Evolutionary conservation across 768 basidiomycete genomes (phyloP), one percentile per base, ranked within the genome.

Genomic region (Amyloporia xantha): DNA sequence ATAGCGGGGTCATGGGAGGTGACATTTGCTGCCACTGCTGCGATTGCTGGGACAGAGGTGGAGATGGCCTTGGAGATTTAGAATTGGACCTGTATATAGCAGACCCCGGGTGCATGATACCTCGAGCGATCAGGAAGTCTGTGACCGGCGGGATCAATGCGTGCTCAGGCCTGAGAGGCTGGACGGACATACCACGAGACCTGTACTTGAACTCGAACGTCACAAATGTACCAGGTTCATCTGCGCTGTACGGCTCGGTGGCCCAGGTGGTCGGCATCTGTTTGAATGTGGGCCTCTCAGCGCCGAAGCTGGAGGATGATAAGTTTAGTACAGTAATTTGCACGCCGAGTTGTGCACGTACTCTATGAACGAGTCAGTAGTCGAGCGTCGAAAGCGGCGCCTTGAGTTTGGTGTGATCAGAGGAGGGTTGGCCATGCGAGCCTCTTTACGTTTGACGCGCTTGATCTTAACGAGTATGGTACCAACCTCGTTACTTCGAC

Each of bases 201-300:
- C 81, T 68, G 61, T 87, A 87, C 35, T 79, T 71, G 60, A 86
- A 88, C 2, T 77, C 68, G 58, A 87, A 87, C 13, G 80, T 77
- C 21, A 84, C 79, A 47, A 74, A 77, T n/a, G 81, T 76, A 3
- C 61, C 57, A 5, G 63, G 63, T 17, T 58, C 50, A 13, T 64
- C 59, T 23, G 66, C 60, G 25, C 77, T 75, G 54, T 77, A 70
- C 0, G 79, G 68, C 43, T 68, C 64, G 9, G 82, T 71, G 2
- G 65, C 60, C 81, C 80, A 85, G 9, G 84, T 87, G 21, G 59
- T 55, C 3, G 68, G 66, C 48, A 64, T 68, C 52, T 79, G 81
- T 23, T 63, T 59, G 17, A 63, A 63, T 7, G 71, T 60, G 25
- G 44, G 51, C 21, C 51, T 62, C 37, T 79, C 71, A 36, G 69